These are phyloP conservation scores for Stagonosporopsis rhizophila DNA, from an alignment of 2,329 filamentous ascomycete species.

Conservation along the genomic window DNA sequence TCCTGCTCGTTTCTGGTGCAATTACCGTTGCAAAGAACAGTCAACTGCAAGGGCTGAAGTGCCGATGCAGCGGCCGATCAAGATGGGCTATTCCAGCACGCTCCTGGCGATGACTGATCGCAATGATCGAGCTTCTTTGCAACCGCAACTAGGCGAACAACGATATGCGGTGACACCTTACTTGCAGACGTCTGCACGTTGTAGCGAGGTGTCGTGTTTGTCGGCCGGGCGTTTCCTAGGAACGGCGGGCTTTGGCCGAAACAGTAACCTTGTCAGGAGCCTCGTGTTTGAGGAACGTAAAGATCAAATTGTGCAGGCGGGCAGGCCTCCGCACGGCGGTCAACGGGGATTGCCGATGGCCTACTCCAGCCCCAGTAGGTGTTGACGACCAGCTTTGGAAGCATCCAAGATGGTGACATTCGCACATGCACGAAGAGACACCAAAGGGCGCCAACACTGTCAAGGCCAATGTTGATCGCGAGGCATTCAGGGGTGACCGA, in stretches of 20 bases:
- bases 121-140: conserved; percentile 4
- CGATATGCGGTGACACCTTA: conserved; percentile 18
- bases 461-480: conserved; percentile 21
- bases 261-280: conserved; percentile 7
- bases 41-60: conserved; percentile 14
- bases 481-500: conserved; percentile 18
- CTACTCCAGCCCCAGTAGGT: neutral
- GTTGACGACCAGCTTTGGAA: neutral
- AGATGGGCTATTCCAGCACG: neutral
- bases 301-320: conserved; percentile 5
- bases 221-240: conserved; percentile 3
- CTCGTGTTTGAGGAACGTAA: conserved; percentile 1
- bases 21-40: conserved; percentile 2
- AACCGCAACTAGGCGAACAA: neutral
- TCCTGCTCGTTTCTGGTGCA: conserved; percentile 4
- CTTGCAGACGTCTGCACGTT: conserved; percentile 16
- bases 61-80: conserved; percentile 1
- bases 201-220: conserved; percentile 14
- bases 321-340: neutral
- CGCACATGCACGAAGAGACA: conserved; percentile 11
- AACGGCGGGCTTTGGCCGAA: conserved; percentile 11
- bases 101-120: neutral
- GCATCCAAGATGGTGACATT: neutral
- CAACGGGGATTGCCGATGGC: conserved; percentile 3
- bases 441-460: conserved; percentile 11